phyloP scores from a whole-genome alignment of 176 grass and related monocot genomes.

The Oryza officinalis region DNA sequence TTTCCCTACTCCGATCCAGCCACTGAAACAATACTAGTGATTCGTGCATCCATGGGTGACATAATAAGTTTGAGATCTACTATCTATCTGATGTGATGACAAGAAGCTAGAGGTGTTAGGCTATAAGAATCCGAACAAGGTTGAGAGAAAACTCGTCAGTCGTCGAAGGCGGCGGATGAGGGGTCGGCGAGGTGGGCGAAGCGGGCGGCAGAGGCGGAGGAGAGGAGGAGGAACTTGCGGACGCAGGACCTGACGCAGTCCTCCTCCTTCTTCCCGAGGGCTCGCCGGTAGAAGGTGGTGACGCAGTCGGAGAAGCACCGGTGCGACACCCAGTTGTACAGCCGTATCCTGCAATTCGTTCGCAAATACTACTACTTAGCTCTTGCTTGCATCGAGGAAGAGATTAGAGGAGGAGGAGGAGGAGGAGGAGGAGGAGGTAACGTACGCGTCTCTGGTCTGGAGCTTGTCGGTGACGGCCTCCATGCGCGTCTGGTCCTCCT shows the following conservation, averaged over 20 bases:
- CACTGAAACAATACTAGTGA: not conserved
- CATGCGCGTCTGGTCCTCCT: constrained; percentile 41
- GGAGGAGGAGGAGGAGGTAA: not conserved
- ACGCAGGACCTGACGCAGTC: constrained; percentile 60
- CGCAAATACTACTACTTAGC: not conserved
- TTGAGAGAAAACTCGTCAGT: not conserved
- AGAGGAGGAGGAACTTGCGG: constrained; percentile 56
- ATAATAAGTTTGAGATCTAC: too few relatives aligned
- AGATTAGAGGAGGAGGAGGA: not conserved
- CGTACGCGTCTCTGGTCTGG: constrained; percentile 51
- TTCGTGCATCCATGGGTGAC: too few relatives aligned
- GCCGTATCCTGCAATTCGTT: constrained; percentile 14
- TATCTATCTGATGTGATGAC: too few relatives aligned
- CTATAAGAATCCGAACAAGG: not conserved
- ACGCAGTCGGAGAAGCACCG: constrained; percentile 72
- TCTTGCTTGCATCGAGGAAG: not conserved
- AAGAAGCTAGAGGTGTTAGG: too few relatives aligned
- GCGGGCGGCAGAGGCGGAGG: constrained; percentile 28
- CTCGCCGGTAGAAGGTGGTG: constrained; percentile 54
- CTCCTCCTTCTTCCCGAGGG: constrained; percentile 63
- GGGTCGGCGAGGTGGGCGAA: constrained; percentile 44
- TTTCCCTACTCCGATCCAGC: not conserved
- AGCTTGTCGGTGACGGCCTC: constrained; percentile 38
- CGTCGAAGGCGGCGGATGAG: not conserved
- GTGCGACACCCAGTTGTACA: constrained; percentile 55